Evolutionary conservation across 352 stramenopile genomes (phyloP).

Genomic region (Globisporangium orthogonon): DNA sequence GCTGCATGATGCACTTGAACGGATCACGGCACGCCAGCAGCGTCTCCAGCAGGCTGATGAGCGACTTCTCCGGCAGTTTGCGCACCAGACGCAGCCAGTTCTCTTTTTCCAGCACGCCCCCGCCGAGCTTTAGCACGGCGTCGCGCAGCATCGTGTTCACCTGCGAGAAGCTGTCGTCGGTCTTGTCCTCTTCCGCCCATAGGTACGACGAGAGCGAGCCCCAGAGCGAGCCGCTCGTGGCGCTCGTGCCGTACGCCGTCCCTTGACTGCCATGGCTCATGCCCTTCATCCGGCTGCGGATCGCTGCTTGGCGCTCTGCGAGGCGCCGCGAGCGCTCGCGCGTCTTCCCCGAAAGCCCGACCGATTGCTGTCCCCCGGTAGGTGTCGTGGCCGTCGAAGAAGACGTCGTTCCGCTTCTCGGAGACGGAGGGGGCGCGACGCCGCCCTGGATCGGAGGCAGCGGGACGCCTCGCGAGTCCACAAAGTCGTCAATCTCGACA

Average conservation of each 20-base stretch:
- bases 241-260: conserved; percentile 32
- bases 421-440: conserved; percentile 10
- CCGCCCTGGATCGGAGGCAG: conserved; percentile 63
- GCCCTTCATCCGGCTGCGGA: conserved; percentile 76
- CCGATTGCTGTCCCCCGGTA: conserved; percentile 9
- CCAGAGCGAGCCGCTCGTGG: conserved; percentile 63
- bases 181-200: conserved; percentile 78
- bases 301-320: conserved; percentile 73
- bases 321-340: conserved; percentile 71
- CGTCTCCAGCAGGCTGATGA: conserved; percentile 66
- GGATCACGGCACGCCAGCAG: conserved; percentile 67
- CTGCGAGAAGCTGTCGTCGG: conserved; percentile 73
- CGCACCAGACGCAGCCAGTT: conserved; percentile 82
- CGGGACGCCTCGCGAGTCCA: conserved; percentile 74
- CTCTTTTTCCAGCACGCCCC: conserved; percentile 76
- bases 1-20: conserved; percentile 71
- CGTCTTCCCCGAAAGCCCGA: conserved; percentile 71
- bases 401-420: conserved; percentile 12
- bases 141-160: conserved; percentile 79
- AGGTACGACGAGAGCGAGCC: conserved; percentile 79
- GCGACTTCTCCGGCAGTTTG: conserved; percentile 56
- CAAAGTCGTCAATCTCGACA: conserved; percentile 88
- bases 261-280: conserved; percentile 55
- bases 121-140: conserved; percentile 59
- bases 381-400: neutral